Evolutionary conservation across 129 eudicot genomes (phyloP), one percentile per base, ranked within the genome.

Genomic region (Mikania micrantha): DNA sequence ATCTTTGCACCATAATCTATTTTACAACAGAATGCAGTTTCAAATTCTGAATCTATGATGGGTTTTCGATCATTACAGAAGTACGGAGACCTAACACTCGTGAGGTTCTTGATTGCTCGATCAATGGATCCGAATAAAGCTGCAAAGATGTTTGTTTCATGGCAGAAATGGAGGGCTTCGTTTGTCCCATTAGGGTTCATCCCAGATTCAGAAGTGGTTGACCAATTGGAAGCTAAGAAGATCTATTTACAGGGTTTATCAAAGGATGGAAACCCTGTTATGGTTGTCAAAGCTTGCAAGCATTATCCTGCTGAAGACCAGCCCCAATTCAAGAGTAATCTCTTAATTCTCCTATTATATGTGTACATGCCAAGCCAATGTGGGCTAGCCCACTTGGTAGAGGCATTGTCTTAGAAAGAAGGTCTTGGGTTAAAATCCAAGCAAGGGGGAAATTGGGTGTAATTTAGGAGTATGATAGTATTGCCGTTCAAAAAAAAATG

Each of bases 91-190:
- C 31, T 66, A 19, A 89, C 88, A 16, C 58, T 89, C 34, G 74
- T 65, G 81, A 84, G 96, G 60, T 89, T 83, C 81, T 78, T 89
- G 76, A 80, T 86, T 10, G 96, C 96, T 70, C 84, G 94, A 78
- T 89, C 94, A 21, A 83, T 83, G 90, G 86, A 86, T 71, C 74
- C 81, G 44, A 81, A 81, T 22, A 89, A 89, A 67, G 94, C 96
- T 68, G 94, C 96, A 40, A 86, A 86, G 77, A 89, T 89, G 96
- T 83, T 89, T 80, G 84, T 83, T 49, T 82, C 88, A 65, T 86
- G 94, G 96, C 76, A 74, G 53, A 89, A 86, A 62, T 89, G 96
- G 96, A 86, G 96, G 76, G 75, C 72, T 75, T 31, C 78, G 1
- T 83, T 86, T 65, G 96, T 86, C 7, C 96, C 96, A 1, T 72